phyloP scores from a whole-genome alignment of 2,329 filamentous ascomycete species.

The Aspergillus fijiensis region DNA sequence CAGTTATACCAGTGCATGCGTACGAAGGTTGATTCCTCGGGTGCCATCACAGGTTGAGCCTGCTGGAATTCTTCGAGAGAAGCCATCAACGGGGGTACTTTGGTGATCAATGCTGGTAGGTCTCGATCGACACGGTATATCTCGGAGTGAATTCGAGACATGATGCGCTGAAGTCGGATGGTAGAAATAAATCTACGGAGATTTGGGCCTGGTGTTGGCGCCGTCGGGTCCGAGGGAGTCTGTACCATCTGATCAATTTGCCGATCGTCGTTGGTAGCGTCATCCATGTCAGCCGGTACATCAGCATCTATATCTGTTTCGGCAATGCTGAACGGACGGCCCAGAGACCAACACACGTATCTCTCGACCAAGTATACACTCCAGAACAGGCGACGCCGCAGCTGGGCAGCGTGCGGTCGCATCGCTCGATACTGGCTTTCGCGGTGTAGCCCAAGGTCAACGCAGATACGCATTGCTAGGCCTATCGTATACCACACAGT shows the following conservation, averaged over 20 bases:
- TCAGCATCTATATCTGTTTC: conserved; percentile 35
- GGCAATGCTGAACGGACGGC: conserved; percentile 33
- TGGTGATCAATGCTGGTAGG: background rate
- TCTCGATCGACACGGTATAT: conserved; percentile 21
- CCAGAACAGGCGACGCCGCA: conserved; percentile 33
- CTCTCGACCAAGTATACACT: conserved; percentile 33
- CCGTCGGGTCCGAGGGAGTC: background rate
- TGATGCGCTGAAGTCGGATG: conserved; percentile 19
- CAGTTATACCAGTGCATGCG: conserved; percentile 26
- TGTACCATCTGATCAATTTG: background rate
- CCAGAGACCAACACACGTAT: conserved; percentile 28
- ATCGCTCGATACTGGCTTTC: conserved; percentile 18
- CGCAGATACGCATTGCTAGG: conserved; percentile 27
- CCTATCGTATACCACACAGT: conserved; percentile 30
- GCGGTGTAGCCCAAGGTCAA: conserved; percentile 27
- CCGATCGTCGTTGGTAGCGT: conserved; percentile 4
- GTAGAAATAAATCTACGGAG: conserved; percentile 15
- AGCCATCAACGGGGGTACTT: conserved; percentile 16
- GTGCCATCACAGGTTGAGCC: conserved; percentile 10
- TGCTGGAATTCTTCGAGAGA: conserved; percentile 16
- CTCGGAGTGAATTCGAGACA: conserved; percentile 16
- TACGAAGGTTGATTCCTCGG: conserved; percentile 19
- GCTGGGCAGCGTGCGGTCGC: conserved; percentile 14
- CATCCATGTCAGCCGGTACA: conserved; percentile 17
- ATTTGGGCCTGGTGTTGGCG: conserved; percentile 1